Percentiles rank a stretch among this genome's conserved stretches.
phyloP scores from a whole-genome alignment of 1,139 yeast genomes.

The Candida tetrigidarum region DNA sequence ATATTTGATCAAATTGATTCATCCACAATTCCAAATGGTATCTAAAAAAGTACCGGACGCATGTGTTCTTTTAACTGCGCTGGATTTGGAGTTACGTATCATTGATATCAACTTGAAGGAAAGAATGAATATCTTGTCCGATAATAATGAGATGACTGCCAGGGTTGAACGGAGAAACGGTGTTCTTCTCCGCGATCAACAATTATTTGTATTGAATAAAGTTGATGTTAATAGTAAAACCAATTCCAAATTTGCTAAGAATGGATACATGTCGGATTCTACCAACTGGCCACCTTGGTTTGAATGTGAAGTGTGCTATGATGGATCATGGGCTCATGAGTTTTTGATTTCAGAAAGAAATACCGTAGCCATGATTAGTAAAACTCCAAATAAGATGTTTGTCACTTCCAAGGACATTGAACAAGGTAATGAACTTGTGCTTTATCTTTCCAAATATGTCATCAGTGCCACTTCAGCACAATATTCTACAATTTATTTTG shows the following conservation, averaged over 20 bases:
- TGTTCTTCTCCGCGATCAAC: constrained; percentile 67
- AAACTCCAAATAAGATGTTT: constrained; percentile 69
- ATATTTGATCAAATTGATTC: constrained; percentile 44
- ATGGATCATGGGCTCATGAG: constrained; percentile 56
- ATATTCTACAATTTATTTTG: constrained; percentile 66
- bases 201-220: constrained; percentile 64
- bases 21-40: constrained; percentile 48
- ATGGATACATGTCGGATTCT: constrained; percentile 24
- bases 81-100: constrained; percentile 71
- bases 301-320: constrained; percentile 74
- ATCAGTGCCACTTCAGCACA: constrained; percentile 76
- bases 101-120: constrained; percentile 56
- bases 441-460: constrained; percentile 72
- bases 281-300: constrained; percentile 85
- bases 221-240: constrained; percentile 27
- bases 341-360: constrained; percentile 62
- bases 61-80: constrained; percentile 61
- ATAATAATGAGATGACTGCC: constrained; percentile 41
- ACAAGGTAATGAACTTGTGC: constrained; percentile 37
- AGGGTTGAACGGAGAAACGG: constrained; percentile 76
- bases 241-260: constrained; percentile 31
- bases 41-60: constrained; percentile 38
- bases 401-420: constrained; percentile 19
- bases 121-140: constrained; percentile 47
- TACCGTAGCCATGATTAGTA: constrained; percentile 63